Evolutionary conservation across 2,329 filamentous ascomycete species (phyloP).

Genomic region (Colletotrichum ledebouriae): DNA sequence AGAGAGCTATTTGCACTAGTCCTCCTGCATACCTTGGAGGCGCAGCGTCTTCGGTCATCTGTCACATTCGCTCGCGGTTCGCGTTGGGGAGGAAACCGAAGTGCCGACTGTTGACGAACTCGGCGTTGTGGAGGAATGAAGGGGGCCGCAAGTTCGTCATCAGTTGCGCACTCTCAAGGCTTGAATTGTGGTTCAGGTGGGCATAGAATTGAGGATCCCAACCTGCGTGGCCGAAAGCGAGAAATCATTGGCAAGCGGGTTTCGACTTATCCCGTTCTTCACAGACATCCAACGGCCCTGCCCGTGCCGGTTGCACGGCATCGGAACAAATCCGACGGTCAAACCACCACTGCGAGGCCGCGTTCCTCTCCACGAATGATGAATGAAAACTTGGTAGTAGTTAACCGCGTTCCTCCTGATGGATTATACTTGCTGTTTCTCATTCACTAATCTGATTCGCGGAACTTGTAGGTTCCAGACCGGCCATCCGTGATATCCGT

Average conservation of each 20-base stretch:
- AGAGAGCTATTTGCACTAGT: not conserved
- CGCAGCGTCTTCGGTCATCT: not conserved
- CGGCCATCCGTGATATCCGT: not conserved
- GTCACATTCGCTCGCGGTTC: not conserved
- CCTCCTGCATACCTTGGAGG: not conserved
- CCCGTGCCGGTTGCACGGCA: not conserved
- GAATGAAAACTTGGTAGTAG: too few relatives aligned
- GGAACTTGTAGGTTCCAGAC: not conserved
- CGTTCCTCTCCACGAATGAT: not conserved
- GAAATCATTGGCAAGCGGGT: not conserved
- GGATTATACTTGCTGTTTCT: not conserved
- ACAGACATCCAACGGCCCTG: slow-evolving; percentile 4
- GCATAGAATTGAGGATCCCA: not conserved
- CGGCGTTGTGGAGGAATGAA: not conserved
- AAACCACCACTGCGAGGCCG: not conserved
- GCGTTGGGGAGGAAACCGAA: not conserved
- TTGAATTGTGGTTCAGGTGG: slow-evolving; percentile 3
- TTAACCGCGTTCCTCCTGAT: not conserved
- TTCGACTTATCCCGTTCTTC: not conserved
- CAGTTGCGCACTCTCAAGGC: slow-evolving; percentile 3
- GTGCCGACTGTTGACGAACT: not conserved
- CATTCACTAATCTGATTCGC: slow-evolving; percentile 7
- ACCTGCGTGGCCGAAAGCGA: slow-evolving; percentile 5
- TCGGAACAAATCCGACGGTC: slow-evolving; percentile 4
- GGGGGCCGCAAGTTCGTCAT: slow-evolving; percentile 4